Conservation (phyloP, 768 basidiomycete genomes). For the Collybiopsis confluens region DNA sequence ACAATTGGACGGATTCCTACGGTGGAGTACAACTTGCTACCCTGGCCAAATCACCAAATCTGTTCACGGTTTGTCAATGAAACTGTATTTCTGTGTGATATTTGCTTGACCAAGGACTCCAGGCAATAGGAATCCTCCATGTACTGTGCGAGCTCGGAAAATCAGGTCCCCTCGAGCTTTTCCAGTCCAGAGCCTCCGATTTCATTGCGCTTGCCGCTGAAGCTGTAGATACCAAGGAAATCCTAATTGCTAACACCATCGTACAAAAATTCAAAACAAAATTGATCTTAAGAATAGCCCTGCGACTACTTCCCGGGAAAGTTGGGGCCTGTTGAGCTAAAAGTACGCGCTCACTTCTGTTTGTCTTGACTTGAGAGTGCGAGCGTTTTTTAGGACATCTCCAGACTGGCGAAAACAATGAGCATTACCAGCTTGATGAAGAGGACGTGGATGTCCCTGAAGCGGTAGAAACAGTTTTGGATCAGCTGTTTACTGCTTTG, state of each 20-base stretch:
- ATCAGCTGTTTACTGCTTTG: conserved; percentile 65
- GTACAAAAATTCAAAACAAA: conserved; percentile 70
- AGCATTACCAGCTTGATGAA: conserved; percentile 16
- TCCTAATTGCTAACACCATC: conserved; percentile 53
- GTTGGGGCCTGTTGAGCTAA: conserved; percentile 31
- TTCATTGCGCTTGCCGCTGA: conserved; percentile 46
- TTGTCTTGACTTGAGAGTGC: conserved; percentile 1
- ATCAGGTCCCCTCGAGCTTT: conserved; percentile 50
- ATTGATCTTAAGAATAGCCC: conserved; percentile 58
- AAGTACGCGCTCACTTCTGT: conserved; percentile 27
- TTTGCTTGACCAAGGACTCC: not conserved
- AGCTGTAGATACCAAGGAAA: conserved; percentile 33
- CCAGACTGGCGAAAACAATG: conserved; percentile 20
- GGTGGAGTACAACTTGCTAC: conserved; percentile 38
- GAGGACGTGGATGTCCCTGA: conserved; percentile 68
- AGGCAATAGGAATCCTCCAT: conserved; percentile 69
- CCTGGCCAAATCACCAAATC: conserved; percentile 34
- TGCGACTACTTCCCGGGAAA: conserved; percentile 55
- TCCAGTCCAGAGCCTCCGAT: conserved; percentile 36
- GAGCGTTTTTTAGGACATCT: conserved; percentile 22
- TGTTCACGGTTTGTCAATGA: conserved; percentile 43
- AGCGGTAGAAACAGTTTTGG: conserved; percentile 70
- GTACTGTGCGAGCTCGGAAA: conserved; percentile 70
- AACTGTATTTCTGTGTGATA: not conserved
- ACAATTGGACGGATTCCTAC: conserved; percentile 49